A percentile compares a stretch with the other conserved stretches of the same genome.
Conservation (phyloP, 2,329 filamentous ascomycete genomes). For the Sclerotinia spermophila region DNA sequence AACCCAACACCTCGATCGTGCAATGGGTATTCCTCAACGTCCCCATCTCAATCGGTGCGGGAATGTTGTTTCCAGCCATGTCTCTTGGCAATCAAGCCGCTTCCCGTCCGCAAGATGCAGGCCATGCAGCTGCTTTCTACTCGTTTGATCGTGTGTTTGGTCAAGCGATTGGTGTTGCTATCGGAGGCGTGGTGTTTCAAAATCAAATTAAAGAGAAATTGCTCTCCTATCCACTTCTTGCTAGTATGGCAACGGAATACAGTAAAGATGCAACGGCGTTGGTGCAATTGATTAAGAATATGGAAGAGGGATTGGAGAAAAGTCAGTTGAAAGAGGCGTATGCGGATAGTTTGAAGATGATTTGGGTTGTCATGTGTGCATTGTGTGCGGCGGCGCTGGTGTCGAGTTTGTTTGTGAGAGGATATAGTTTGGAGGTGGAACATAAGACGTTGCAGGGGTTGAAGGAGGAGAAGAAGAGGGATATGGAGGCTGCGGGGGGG, state of each 20-base stretch:
- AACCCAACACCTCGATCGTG: conserved; percentile 47
- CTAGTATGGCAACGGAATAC: conserved; percentile 29
- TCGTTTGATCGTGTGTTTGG: conserved; percentile 64
- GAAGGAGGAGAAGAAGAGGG: conserved; percentile 38
- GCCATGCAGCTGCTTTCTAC: conserved; percentile 61
- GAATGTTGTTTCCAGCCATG: conserved; percentile 63
- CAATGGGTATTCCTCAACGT: conserved; percentile 60
- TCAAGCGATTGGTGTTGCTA: conserved; percentile 61
- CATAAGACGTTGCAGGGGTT: conserved; percentile 48
- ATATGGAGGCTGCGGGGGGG: conserved; percentile 10
- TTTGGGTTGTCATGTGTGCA: conserved; percentile 54
- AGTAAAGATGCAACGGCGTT: conserved; percentile 35
- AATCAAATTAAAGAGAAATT: conserved; percentile 46
- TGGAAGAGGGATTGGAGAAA: conserved; percentile 39
- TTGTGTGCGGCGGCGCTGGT: conserved; percentile 48
- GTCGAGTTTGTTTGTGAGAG: conserved; percentile 48
- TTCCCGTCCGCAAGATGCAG: conserved; percentile 52
- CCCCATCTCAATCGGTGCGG: conserved; percentile 57
- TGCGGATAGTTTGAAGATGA: conserved; percentile 49
- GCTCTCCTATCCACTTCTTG: conserved; percentile 26
- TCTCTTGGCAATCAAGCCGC: conserved; percentile 61
- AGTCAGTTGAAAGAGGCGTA: conserved; percentile 49
- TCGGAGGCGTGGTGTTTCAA: conserved; percentile 67
- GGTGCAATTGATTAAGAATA: conserved; percentile 31
- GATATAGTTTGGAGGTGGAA: conserved; percentile 45